These are phyloP conservation scores for Hirschioporus abietinus DNA, from an alignment of 768 basidiomycete genomes.

Conservation along the genomic window DNA sequence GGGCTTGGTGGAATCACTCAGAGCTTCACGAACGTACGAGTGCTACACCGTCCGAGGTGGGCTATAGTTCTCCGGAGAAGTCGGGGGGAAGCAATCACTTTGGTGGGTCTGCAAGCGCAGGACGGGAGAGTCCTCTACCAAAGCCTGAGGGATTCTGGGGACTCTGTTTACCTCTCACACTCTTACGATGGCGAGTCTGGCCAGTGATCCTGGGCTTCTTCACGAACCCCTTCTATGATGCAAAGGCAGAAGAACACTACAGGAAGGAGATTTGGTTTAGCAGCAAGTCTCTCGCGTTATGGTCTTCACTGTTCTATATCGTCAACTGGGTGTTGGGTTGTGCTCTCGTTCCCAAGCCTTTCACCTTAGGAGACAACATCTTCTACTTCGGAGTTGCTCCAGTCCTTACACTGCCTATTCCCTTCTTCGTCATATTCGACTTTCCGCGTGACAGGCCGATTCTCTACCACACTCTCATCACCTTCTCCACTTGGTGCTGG, in stretches of 20 bases:
- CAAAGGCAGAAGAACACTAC: slow-evolving; percentile 46
- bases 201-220: slow-evolving; percentile 54
- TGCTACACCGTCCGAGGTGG: slow-evolving; percentile 47
- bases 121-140: slow-evolving; percentile 28
- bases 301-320: slow-evolving; percentile 60
- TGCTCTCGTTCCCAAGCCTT: slow-evolving; percentile 41
- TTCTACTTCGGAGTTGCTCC: slow-evolving; percentile 62
- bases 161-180: slow-evolving; percentile 29
- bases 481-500: slow-evolving; percentile 62
- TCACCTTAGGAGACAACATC: slow-evolving; percentile 47
- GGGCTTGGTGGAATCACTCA: slow-evolving; percentile 48
- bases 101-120: slow-evolving; percentile 32
- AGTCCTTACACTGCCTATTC: slow-evolving; percentile 52
- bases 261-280: slow-evolving; percentile 69
- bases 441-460: slow-evolving; percentile 57
- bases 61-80: slow-evolving; percentile 38
- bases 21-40: slow-evolving; percentile 46
- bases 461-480: slow-evolving; percentile 58
- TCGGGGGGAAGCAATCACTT: slow-evolving; percentile 37
- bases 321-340: slow-evolving; percentile 64
- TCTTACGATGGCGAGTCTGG: slow-evolving; percentile 55
- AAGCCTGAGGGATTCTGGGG: slow-evolving; percentile 32
- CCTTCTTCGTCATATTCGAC: slow-evolving; percentile 64
- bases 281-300: slow-evolving; percentile 58
- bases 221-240: slow-evolving; percentile 53